Evolutionary conservation across 768 basidiomycete species (phyloP).

Genomic region (Termitomyces sp.): DNA sequence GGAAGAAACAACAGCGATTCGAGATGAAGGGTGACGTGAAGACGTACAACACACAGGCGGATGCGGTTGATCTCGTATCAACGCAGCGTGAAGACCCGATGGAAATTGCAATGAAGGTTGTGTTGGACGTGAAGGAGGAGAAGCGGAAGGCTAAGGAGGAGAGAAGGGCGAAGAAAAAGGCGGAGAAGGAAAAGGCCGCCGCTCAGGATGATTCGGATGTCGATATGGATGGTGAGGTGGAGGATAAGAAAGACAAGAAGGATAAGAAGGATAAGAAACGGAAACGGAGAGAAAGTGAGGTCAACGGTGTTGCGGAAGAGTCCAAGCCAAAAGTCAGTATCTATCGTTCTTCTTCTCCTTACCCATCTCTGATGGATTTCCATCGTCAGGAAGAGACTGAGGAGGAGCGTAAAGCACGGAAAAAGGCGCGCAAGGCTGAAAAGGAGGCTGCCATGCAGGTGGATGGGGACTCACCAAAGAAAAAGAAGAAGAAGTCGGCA

Average conservation of each 20-base stretch:
- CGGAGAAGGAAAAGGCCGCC: conserved; percentile 37
- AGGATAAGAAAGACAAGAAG: conserved; percentile 19
- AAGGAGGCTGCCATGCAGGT: conserved; percentile 51
- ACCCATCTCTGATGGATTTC: conserved; percentile 4
- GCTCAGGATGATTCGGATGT: conserved; percentile 24
- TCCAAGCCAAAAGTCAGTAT: conserved; percentile 35
- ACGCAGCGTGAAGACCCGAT: conserved; percentile 81
- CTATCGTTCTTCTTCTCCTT: conserved; percentile 3
- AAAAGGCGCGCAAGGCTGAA: conserved; percentile 74
- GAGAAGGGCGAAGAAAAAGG: conserved; percentile 64
- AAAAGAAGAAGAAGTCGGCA: conserved; percentile 56
- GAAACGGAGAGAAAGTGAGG: conserved; percentile 57
- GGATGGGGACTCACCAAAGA: conserved; percentile 43
- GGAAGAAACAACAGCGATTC: conserved; percentile 73
- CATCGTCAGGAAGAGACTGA: conserved; percentile 60
- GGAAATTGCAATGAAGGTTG: conserved; percentile 69
- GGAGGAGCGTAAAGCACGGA: conserved; percentile 77
- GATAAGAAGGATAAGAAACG: conserved; percentile 41
- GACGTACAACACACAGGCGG: conserved; percentile 84
- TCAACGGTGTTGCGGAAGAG: conserved; percentile 34
- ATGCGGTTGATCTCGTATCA: conserved; percentile 77
- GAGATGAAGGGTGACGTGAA: conserved; percentile 75
- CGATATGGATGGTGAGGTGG: conserved; percentile 38
- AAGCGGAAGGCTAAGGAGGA: conserved; percentile 80
- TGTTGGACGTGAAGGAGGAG: conserved; percentile 82